A percentile compares a stretch with the other conserved stretches of the same genome.
phyloP scores from a whole-genome alignment of 2,329 filamentous ascomycete species.

The Fusarium nodosum region DNA sequence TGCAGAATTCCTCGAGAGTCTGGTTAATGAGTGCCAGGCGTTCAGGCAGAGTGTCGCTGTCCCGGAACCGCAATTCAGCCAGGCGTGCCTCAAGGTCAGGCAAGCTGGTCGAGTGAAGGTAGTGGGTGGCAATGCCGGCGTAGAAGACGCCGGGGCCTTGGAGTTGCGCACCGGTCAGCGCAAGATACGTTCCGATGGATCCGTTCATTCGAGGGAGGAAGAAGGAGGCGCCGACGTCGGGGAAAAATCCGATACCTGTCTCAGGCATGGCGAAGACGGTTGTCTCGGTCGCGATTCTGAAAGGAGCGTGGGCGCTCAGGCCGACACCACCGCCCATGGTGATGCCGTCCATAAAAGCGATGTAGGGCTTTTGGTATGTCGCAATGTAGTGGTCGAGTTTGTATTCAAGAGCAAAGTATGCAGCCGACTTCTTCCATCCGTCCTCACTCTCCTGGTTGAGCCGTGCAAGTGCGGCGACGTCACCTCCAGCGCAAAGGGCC shows the following conservation, averaged over 20 bases:
- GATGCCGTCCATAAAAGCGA: slow-evolving; percentile 96
- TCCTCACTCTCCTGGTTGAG: slow-evolving; percentile 76
- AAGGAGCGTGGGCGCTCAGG: slow-evolving; percentile 92
- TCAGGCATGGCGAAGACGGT: slow-evolving; percentile 99
- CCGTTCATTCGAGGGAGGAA: slow-evolving; percentile 94
- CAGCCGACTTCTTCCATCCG: slow-evolving; percentile 80
- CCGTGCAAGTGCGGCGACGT: slow-evolving; percentile 83
- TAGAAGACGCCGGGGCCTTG: slow-evolving; percentile 90
- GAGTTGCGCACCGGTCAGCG: slow-evolving; percentile 87
- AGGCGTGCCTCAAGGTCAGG: slow-evolving; percentile 85
- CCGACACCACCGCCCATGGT: slow-evolving; percentile 99
- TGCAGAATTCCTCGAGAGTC: slow-evolving; percentile 92
- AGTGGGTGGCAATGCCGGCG: slow-evolving; percentile 93
- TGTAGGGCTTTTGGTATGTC: slow-evolving; percentile 91
- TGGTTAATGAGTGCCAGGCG: slow-evolving; percentile 81
- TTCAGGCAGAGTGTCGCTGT: slow-evolving; percentile 73
- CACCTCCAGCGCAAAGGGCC: slow-evolving; percentile 93
- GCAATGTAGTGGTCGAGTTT: slow-evolving; percentile 95
- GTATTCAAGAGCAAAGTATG: slow-evolving; percentile 97
- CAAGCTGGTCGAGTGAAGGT: slow-evolving; percentile 90
- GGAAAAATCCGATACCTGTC: slow-evolving; percentile 98
- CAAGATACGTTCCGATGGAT: slow-evolving; percentile 89
- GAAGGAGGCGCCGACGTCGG: slow-evolving; percentile 96
- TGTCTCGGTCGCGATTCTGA: slow-evolving; percentile 95
- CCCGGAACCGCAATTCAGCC: slow-evolving; percentile 88